A percentile compares a stretch with the other conserved stretches of the same genome.
Evolutionary conservation across 148 eudicot genomes (phyloP).

Genomic region (Rhododendron vialii): DNA sequence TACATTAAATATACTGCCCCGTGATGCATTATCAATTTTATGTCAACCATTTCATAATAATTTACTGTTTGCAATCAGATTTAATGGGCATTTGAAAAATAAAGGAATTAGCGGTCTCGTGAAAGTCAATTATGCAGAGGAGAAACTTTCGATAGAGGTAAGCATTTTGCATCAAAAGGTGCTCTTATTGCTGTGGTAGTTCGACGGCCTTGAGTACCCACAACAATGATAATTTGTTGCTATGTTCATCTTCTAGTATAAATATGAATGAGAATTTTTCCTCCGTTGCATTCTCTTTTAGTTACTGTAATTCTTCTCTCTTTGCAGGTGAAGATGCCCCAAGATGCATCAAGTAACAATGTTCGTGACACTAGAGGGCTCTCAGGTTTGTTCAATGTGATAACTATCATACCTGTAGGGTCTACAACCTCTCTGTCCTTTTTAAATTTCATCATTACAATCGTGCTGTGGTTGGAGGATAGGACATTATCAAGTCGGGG

Average conservation of each 20-base stretch:
- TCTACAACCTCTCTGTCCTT: neutral
- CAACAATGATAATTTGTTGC: neutral
- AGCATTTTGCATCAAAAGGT: conserved; percentile 10
- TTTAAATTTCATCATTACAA: neutral
- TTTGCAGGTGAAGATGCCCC: conserved; percentile 89
- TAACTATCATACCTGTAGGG: neutral
- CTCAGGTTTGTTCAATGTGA: conserved; percentile 57
- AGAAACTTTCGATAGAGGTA: conserved; percentile 86
- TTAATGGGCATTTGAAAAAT: conserved; percentile 77
- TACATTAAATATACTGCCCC: no score
- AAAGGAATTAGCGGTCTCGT: conserved; percentile 90
- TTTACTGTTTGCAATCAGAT: conserved; percentile 38
- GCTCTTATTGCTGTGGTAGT: neutral
- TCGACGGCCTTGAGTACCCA: neutral
- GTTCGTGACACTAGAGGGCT: conserved; percentile 96
- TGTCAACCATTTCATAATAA: neutral
- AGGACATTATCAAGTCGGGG: neutral
- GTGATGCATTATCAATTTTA: neutral
- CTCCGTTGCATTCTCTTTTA: neutral
- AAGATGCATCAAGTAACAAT: conserved; percentile 76
- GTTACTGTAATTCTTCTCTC: neutral
- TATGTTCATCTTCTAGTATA: neutral
- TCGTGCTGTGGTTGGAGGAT: neutral
- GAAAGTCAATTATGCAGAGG: conserved; percentile 58
- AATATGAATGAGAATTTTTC: neutral